These are phyloP conservation scores for Echium plantagineum DNA, from an alignment of 257 asterid species.

Conservation along the genomic window DNA sequence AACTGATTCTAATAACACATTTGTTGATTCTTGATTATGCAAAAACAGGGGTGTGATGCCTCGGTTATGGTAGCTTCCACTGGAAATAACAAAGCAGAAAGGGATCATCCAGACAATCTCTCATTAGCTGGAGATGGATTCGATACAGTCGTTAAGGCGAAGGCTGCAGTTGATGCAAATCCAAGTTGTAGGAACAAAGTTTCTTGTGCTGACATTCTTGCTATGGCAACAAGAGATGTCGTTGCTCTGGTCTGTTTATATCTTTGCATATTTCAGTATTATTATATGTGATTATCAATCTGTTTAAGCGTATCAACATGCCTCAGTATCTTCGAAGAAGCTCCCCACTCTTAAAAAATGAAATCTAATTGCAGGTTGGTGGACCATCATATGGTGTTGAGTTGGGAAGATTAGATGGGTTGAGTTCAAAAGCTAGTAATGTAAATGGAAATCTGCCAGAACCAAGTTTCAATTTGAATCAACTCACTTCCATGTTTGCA, in stretches of 20 bases:
- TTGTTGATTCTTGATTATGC: background rate
- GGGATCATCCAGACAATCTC: constrained; percentile 69
- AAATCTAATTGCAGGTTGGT: constrained; percentile 40
- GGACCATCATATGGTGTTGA: constrained; percentile 74
- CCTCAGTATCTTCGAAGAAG: too few relatives aligned
- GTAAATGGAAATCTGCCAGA: constrained; percentile 68
- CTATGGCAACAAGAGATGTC: constrained; percentile 74
- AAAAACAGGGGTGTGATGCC: constrained; percentile 76
- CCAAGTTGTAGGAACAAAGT: constrained; percentile 50
- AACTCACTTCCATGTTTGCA: constrained; percentile 54
- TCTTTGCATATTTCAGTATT: too few relatives aligned
- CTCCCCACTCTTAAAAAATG: too few relatives aligned
- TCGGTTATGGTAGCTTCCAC: constrained; percentile 59
- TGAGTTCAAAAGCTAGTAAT: constrained; percentile 48
- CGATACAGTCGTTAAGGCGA: constrained; percentile 76
- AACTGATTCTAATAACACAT: background rate
- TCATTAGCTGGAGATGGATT: constrained; percentile 98
- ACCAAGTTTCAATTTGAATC: constrained; percentile 52
- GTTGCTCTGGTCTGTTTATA: constrained; percentile 39
- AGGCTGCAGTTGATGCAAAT: constrained; percentile 61
- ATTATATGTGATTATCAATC: too few relatives aligned
- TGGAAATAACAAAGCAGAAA: constrained; percentile 52
- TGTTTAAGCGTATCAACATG: too few relatives aligned
- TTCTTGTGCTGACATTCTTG: constrained; percentile 90
- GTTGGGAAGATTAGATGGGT: constrained; percentile 76